A percentile compares a stretch with the other conserved stretches of the same genome.
Conservation (phyloP, 2,329 filamentous ascomycete genomes). For the Cryphonectria radicalis region DNA sequence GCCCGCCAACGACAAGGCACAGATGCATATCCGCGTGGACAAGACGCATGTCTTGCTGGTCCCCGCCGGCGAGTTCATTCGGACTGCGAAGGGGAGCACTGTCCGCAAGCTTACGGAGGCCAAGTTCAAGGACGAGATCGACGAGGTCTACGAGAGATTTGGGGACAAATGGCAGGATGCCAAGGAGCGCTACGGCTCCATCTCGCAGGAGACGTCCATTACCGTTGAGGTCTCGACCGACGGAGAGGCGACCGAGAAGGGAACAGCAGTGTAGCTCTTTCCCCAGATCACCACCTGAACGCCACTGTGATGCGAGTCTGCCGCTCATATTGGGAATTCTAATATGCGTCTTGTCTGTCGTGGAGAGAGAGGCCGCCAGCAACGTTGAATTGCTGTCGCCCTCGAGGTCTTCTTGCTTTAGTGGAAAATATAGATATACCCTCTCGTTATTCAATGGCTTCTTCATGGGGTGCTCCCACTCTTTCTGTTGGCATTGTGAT, state of each 20-base stretch:
- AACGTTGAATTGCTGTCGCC: background rate
- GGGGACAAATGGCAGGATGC: conserved; percentile 33
- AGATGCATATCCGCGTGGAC: conserved; percentile 30
- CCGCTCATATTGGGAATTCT: background rate
- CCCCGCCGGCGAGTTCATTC: conserved; percentile 23
- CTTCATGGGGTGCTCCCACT: background rate
- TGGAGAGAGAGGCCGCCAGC: background rate
- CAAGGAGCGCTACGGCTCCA: conserved; percentile 29
- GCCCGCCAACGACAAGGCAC: conserved; percentile 31
- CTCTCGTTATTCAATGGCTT: background rate
- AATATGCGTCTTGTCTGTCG: background rate
- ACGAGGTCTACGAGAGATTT: conserved; percentile 26
- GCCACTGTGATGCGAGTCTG: conserved; percentile 7
- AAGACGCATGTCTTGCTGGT: conserved; percentile 32
- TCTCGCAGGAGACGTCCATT: conserved; percentile 27
- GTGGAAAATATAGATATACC: background rate
- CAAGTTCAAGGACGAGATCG: conserved; percentile 26
- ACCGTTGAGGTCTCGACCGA: conserved; percentile 20
- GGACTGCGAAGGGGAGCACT: conserved; percentile 32
- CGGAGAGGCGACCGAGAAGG: background rate
- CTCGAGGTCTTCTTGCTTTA: background rate
- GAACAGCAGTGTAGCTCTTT: background rate
- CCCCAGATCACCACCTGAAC: background rate
- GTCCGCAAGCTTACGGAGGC: conserved; percentile 28
- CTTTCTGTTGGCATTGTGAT: background rate